Base-by-base conservation (phyloP, 768 basidiomycete genomes). In the Xerocomus potaroensis region DNA sequence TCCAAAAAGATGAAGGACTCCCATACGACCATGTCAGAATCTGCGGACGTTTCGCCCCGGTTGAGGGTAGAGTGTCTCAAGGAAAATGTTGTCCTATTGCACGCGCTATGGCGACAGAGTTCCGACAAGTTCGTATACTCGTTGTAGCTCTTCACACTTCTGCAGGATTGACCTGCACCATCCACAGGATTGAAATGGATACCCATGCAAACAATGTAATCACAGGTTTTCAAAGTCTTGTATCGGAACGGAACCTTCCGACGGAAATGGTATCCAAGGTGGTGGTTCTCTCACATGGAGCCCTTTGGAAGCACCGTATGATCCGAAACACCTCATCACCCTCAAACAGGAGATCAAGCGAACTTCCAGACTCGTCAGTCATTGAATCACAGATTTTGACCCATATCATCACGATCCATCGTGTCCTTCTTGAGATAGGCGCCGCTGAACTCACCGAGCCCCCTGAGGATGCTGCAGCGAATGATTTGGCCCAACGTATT, bases 261-360 rank as follows among this genome's bases (percentile, higher is more conserved):
- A 77, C 78, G 29, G 91, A 94, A 41, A 75, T 80, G 50, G 88
- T 96, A 51, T 76, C 80, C 47, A 85, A 85, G 59, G 72, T 82
- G 10, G 69, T 91, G 41, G 76, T 87, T 24, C 75, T 91, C 31
- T 75, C 83, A 1, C 79, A 95, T 51, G 85, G 88, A 26, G 87
- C 88, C 0, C 73, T 93, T 11, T 95, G 90, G 87, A 86, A 84
- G 52, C 80, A 89, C 49, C 78, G 87, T 22, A 84, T 90, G 78
- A 72, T 83, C 53, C 84, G 82, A 37, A 75, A 79, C 26, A 55
- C 69, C 31, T 53, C 70, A 33, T 52, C 64, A 10, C 51, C 63
- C 34, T 54, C 54, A 22, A 51, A 63, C 52, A 67, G 50, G 58
- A 54, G 52, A 45, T 54, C 65, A 32, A 49, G 35, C 14, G 50